Base-by-base conservation (phyloP, 2,329 filamentous ascomycete species). In the Lomentospora prolificans region DNA sequence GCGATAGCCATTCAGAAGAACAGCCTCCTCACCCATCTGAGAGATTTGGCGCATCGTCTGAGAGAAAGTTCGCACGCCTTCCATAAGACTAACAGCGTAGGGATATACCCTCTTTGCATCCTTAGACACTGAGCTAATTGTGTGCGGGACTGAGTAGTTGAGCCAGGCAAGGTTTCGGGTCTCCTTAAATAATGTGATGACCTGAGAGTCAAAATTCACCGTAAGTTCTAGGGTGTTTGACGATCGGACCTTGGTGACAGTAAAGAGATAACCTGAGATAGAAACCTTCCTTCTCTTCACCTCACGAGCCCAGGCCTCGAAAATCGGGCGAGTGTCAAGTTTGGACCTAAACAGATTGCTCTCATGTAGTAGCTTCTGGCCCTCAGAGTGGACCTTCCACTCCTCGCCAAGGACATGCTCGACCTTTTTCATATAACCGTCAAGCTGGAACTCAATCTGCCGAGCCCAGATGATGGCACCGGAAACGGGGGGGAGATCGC, bases 41-140 rank as follows among this genome's bases (percentile, higher is more conserved):
- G 83, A 77, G 58, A 99, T 95, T 53, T 88, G 84, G 28, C 90
- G 85, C 62, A 87, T 86, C 0, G 90, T 96, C 70, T 97, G 92
- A 2, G 90, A 82, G 60, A 95, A 86, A 0, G 90, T 97, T 57
- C 91, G 83, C n/a, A 97, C 90, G 64, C 90, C 97, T 72, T 99
- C 94, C 90, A 99, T 99, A 61, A 99, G 74, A 66, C 91, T 97
- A 61, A 99, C 91, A 24, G 95, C 94, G 65, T 95, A 99, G 0
- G 94, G 94, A 64, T 99, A 99, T 3, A 99, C 94, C 55, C 94
- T 84, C 72, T 96, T 96, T n/a, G 94, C 95, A 68, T 99, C 94
- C 70, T 97, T 99, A 1, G 95, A 95, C 55, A 96, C 90, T 60
- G 90, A 97, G 70, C 87, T 95, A 65, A 99, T 90, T 12, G 89